Evolutionary conservation across 2,329 filamentous ascomycete species (phyloP), one percentile per base, ranked within the genome.

Genomic region (Ceratocystiopsis brevicomis): DNA sequence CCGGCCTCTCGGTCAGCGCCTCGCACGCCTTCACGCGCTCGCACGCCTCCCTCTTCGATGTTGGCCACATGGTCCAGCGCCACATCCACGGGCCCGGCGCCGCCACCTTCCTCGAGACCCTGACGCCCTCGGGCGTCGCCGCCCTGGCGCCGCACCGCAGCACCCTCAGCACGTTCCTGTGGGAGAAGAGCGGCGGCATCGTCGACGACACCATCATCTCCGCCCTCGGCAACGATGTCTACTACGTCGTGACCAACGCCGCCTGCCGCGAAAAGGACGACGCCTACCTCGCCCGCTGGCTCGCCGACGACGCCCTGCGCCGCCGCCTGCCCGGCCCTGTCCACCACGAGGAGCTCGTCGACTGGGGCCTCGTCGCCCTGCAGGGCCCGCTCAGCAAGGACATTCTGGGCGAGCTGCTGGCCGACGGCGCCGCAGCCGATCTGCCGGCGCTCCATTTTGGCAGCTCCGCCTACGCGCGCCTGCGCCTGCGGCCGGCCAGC

Each of bases 41-140:
- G 53, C 81, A 87, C 61, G 81, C 84, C 45, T 94, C 86, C 50
- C 65, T 98, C 50, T 98, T 98, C 57, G 90, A 98, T 61, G 90
- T 96, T 44, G 81, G 81, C 58, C 90, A 96, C 65, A 96, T 96
- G 88, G 86, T 80, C 49, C 87, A 94, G 64, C 86, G 94, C 60
- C 72, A 78, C 51, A 76, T 98, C 57, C 74, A 74, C 42, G 90
- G 90, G 0, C 76, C 84, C 8, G 81, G 81, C 33, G 87, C 84
- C 6, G 71, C 79, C 21, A 73, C 73, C 5, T 90, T 96, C 57
- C 72, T 98, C 34, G 78, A 93, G 66, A 76, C 67, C 50, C 67
- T 98, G 48, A 94, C 87, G 1, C 90, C 90, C 0, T 78, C 79
- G 13, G 75, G 76, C 38, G 67, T 90, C 41, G 66, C 69, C 40